Base-by-base conservation (phyloP, 2,329 filamentous ascomycete genomes). In the Blumeria hordei region DNA sequence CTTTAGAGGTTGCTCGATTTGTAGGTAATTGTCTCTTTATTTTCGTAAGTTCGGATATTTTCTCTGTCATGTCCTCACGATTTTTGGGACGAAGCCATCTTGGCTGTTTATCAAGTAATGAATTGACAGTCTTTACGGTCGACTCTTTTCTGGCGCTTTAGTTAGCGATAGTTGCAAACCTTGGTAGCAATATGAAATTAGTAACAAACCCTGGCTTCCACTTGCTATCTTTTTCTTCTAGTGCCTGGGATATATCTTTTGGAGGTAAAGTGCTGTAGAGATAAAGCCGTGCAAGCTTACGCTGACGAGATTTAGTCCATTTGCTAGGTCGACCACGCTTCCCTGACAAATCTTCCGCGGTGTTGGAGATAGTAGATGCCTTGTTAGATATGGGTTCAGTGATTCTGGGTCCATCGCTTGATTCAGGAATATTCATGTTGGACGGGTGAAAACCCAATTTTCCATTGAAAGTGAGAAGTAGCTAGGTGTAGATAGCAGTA, bases 61-160 rank as follows among this genome's bases (percentile, higher is more conserved):
- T 73, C 35, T 70, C 69, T 47, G 67, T 66, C 70, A 77, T 75
- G 54, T 78, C 75, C 16, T 69, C 67, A 10, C 70, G 67, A 37
- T 67, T 70, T 57, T 70, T 71, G 1, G 76, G 75, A 18, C 74
- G 72, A 53, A 78, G 67, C 70, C 75, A 77, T 62, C 76, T 70
- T 34, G 75, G 74, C 39, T 80, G 74, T 58, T 78, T 76, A 58
- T 77, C 75, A 35, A 79, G 69, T 58, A 77, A 70, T 7, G 68
- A 67, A 55, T 74, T 73, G 59, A 78, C 71, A 21, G 73, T 76
- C 66, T 79, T 78, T 61, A 76, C 75, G 36, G 73, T 75, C 33
- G 76, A 77, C 60, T 78, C 75, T 60, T 72, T 41, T 14, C 54
- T 57, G 50, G 8, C 43, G 41, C 28, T 51, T 16, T 8, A 51